Conservation (phyloP, 495 filamentous ascomycete species). For the Penicillium chermesinum region DNA sequence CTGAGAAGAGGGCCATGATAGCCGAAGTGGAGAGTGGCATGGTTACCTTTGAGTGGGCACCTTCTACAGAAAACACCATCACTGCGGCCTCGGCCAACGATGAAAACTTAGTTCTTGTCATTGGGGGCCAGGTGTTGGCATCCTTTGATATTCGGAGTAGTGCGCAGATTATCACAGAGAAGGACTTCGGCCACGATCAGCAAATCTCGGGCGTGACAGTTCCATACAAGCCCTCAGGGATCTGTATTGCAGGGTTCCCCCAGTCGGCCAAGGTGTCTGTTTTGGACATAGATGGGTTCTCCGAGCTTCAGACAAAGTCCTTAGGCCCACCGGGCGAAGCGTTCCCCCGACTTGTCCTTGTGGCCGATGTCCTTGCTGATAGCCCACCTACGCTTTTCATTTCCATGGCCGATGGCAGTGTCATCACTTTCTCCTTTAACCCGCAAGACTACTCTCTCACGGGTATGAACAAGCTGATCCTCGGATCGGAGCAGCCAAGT, state of each 20-base stretch:
- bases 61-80: conserved; percentile 54
- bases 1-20: conserved; percentile 54
- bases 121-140: conserved; percentile 62
- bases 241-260: conserved; percentile 82
- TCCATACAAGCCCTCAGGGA: conserved; percentile 38
- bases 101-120: conserved; percentile 61
- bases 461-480: conserved; percentile 69
- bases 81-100: conserved; percentile 74
- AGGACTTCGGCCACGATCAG: conserved; percentile 55
- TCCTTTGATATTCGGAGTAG: conserved; percentile 59
- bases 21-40: conserved; percentile 66
- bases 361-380: conserved; percentile 63
- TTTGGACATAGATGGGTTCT: conserved; percentile 57
- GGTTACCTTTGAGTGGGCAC: conserved; percentile 62
- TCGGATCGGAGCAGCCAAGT: conserved; percentile 78
- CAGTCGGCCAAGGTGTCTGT: conserved; percentile 68
- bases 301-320: conserved; percentile 57
- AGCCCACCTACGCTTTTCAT: conserved; percentile 74
- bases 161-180: conserved; percentile 50
- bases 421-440: conserved; percentile 79
- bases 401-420: conserved; percentile 90
- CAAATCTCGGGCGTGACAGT: conserved; percentile 84
- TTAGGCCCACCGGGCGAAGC: conserved; percentile 55
- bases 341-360: conserved; percentile 74
- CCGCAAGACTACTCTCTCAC: conserved; percentile 53